These are phyloP conservation scores for Beauveria medogensis DNA, from an alignment of 2,329 filamentous ascomycete species.

Conservation along the genomic window DNA sequence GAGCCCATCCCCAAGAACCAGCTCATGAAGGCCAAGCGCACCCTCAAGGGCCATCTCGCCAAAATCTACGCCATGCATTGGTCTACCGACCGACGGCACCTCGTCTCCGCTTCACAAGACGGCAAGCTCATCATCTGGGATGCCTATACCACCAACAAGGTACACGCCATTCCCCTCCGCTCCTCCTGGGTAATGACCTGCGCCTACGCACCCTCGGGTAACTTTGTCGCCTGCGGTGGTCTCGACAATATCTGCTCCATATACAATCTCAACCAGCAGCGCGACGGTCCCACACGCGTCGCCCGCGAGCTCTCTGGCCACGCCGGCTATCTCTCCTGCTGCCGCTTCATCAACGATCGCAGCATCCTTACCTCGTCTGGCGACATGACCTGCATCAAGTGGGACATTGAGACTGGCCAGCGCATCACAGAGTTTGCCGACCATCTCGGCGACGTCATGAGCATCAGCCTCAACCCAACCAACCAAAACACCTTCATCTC, in stretches of 20 bases:
- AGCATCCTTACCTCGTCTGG: slow-evolving; percentile 96
- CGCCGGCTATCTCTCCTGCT: slow-evolving; percentile 95
- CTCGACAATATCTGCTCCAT: slow-evolving; percentile 99
- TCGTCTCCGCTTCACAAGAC: slow-evolving; percentile 96
- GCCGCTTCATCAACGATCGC: slow-evolving; percentile 96
- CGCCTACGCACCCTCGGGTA: slow-evolving; percentile 95
- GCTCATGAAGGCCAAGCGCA: slow-evolving; percentile 95
- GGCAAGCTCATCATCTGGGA: slow-evolving; percentile 99
- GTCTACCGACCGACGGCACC: slow-evolving; percentile 94
- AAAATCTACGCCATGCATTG: slow-evolving; percentile 99
- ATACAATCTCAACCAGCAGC: slow-evolving; percentile 91
- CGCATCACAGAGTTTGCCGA: slow-evolving; percentile 98
- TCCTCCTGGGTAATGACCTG: slow-evolving; percentile 99
- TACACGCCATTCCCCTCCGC: slow-evolving; percentile 92
- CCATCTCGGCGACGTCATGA: slow-evolving; percentile 98
- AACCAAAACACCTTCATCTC: slow-evolving; percentile 99
- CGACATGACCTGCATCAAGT: slow-evolving; percentile 99
- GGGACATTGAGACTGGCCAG: slow-evolving; percentile 96
- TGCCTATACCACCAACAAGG: slow-evolving; percentile 98
- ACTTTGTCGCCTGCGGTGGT: slow-evolving; percentile 97
- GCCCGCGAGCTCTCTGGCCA: slow-evolving; percentile 93
- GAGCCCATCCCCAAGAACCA: slow-evolving; percentile 84
- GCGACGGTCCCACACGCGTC: slow-evolving; percentile 94
- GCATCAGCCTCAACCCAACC: slow-evolving; percentile 97
- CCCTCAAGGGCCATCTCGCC: slow-evolving; percentile 92